Percentiles rank a stretch among this genome's conserved stretches.
phyloP scores from a whole-genome alignment of 805 yeast species.

The Martiniozyma abietophila region DNA sequence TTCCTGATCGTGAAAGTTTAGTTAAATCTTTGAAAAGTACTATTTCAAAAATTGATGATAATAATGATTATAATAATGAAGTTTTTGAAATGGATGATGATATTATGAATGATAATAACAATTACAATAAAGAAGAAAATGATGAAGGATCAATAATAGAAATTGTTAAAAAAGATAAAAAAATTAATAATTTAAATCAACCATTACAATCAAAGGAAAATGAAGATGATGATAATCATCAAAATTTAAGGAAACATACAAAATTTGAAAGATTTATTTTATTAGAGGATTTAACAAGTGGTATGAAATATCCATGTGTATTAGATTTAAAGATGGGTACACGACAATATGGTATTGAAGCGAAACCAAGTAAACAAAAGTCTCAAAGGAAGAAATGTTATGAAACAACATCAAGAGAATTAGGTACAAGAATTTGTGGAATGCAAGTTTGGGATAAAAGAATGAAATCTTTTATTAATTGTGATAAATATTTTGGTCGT shows the following conservation, averaged over 20 bases:
- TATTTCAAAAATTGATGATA: constrained; percentile 6
- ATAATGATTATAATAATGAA: constrained; percentile 5
- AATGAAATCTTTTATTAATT: constrained; percentile 42
- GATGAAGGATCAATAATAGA: neutral
- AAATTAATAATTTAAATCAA: too few relatives aligned
- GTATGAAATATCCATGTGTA: constrained; percentile 80
- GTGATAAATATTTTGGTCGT: constrained; percentile 93
- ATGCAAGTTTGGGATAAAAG: constrained; percentile 70
- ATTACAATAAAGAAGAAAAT: constrained; percentile 1
- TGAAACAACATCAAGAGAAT: constrained; percentile 64
- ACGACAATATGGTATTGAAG: constrained; percentile 95
- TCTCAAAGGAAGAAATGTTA: constrained; percentile 81
- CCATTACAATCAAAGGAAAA: too few relatives aligned
- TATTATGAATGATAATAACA: constrained; percentile 3
- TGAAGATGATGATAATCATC: constrained; percentile 3
- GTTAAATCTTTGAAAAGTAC: constrained; percentile 17
- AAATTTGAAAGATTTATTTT: constrained; percentile 74
- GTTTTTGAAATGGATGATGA: constrained; percentile 13
- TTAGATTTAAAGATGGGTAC: constrained; percentile 97
- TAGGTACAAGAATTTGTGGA: constrained; percentile 94
- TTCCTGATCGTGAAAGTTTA: constrained; percentile 22
- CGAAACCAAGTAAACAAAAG: constrained; percentile 54
- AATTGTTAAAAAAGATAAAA: too few relatives aligned
- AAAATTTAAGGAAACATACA: constrained; percentile 27
- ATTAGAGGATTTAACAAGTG: constrained; percentile 82